A percentile compares a stretch with the other conserved stretches of the same genome.
Conservation (phyloP, 1,284 basidiomycete genomes). For the Ustilago curta region DNA sequence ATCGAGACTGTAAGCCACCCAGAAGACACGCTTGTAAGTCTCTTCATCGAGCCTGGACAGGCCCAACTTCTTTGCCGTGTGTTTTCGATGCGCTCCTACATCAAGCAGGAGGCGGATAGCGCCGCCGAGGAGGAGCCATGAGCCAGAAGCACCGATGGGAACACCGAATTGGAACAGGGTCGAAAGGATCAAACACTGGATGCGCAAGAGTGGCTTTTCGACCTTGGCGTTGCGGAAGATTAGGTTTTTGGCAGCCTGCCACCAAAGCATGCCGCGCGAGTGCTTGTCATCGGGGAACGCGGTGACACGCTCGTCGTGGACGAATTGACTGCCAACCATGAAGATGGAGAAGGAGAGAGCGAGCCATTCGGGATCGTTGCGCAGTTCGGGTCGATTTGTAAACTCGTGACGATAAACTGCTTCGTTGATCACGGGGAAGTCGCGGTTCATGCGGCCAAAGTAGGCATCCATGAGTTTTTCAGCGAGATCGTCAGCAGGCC, state of each 20-base stretch:
- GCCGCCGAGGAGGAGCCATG: constrained; percentile 53
- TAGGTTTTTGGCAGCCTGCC: constrained; percentile 37
- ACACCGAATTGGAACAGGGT: constrained; percentile 42
- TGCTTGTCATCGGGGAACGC: constrained; percentile 24
- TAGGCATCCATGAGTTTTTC: constrained; percentile 50
- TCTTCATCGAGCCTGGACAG: constrained; percentile 53
- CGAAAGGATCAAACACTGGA: constrained; percentile 39
- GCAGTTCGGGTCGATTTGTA: constrained; percentile 25
- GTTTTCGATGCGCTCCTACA: constrained; percentile 55
- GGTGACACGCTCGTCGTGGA: constrained; percentile 38
- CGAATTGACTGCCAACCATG: constrained; percentile 45
- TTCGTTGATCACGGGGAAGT: constrained; percentile 61
- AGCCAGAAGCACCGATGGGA: constrained; percentile 39
- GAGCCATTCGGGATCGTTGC: constrained; percentile 50
- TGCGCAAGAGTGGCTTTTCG: constrained; percentile 22
- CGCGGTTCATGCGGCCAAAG: constrained; percentile 52
- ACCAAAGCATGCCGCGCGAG: constrained; percentile 45
- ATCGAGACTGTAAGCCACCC: constrained; percentile 59
- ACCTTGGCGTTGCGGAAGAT: constrained; percentile 15
- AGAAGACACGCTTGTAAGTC: constrained; percentile 53
- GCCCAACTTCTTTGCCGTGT: constrained; percentile 44
- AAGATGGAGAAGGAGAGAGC: constrained; percentile 51
- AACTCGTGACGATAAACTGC: constrained; percentile 45
- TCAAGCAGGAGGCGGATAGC: constrained; percentile 55
- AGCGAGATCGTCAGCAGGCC: constrained; percentile 56